Base-by-base conservation (phyloP, 495 filamentous ascomycete species). In the Chaetomium fimeti region DNA sequence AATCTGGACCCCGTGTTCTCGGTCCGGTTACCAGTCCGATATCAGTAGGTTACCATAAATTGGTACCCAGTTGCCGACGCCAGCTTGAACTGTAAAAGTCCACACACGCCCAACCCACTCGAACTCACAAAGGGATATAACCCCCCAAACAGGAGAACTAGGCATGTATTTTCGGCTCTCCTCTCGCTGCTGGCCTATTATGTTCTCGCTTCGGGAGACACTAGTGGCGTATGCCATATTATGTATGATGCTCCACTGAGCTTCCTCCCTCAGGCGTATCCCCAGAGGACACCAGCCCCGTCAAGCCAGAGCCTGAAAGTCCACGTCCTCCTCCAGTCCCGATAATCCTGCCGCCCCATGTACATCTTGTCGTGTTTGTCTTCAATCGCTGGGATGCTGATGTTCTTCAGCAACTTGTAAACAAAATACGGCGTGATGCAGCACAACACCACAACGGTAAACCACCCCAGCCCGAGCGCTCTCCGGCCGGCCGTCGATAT, bases 381-480 rank as follows among this genome's bases (percentile, higher is more conserved):
- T 76, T 89, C 86, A 60, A 81, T 85, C 66, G 88, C 60, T 9
- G 86, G 85, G 27, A 88, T 75, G 16, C 87, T 85, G 18, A 76
- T 78, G 29, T 36, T 27, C 53, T 18, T 9, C 29, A 56, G 9
- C 27, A 89, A 81, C 75, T 86, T 85, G 58, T 85, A 68, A 60
- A 89, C 68, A 71, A 88, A 70, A 61, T 88, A 85, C 38, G 79
- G 78, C 47, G 7, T 84, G 18, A 82, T 76, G 29, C 71, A 81
- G 51, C 81, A 82, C 74, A 87, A 74, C 6, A 72, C 72, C 38
- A 79, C 20, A 3, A 80, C 81, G 1, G 77, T 58, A 2, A 78
- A 24, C 36, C 72, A 77, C n/a, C 78, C 77, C 63, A 86, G 67
- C 1, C 85, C 80, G 64, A 85, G 75, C 47, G 77, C 79, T n/a